Percentiles rank a stretch among this genome's conserved stretches.
Conservation (phyloP, 148 eudicot species). For the Rhododendron ferrugineum region DNA sequence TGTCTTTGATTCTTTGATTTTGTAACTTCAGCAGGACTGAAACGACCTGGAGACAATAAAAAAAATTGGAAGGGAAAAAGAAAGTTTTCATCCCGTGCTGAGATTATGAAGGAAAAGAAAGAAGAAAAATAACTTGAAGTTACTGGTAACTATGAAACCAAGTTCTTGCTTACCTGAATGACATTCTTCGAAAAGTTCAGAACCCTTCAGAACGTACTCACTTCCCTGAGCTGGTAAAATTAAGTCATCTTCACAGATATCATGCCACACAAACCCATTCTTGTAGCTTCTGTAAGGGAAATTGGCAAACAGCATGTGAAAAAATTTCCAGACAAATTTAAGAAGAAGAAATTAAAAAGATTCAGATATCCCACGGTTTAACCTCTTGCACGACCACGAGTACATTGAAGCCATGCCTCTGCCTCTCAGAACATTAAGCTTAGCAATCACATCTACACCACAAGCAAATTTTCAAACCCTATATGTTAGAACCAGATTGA, state of each 20-base stretch:
- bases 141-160: neutral
- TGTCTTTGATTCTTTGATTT: conserved; percentile 55
- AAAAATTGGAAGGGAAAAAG: neutral
- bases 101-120: neutral
- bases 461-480: neutral
- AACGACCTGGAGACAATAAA: conserved; percentile 36
- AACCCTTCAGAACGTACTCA: conserved; percentile 92
- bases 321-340: neutral
- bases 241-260: conserved; percentile 80
- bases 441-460: conserved; percentile 73
- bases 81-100: neutral
- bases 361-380: neutral
- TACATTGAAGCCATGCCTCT: conserved; percentile 90
- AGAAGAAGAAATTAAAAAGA: neutral
- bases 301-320: neutral
- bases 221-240: conserved; percentile 79
- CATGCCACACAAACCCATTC: conserved; percentile 97
- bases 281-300: conserved; percentile 72
- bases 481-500: neutral
- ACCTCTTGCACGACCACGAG: conserved; percentile 99
- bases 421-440: conserved; percentile 77
- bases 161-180: conserved; percentile 35
- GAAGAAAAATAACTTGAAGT: neutral
- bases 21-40: conserved; percentile 49
- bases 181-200: conserved; percentile 70